Base-by-base conservation (phyloP, 345 rosid species). In the Citrus sinensis region DNA sequence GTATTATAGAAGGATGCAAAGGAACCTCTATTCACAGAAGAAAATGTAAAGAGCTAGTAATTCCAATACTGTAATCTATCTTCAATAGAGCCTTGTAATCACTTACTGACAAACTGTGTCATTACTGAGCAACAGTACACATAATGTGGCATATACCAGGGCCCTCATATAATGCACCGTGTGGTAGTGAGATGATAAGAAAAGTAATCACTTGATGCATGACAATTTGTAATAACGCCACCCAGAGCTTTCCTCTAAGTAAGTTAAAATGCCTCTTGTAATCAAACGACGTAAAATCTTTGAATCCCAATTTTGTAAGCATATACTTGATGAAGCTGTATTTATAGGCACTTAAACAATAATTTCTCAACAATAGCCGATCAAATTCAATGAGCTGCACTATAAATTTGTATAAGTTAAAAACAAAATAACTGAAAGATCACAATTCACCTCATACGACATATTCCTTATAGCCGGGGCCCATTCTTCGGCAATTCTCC, bases 401-500 rank as follows among this genome's bases (percentile, higher is more conserved):
- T 46, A 46, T 5, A 3, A 46, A 46, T 11, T 46, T 46, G 51
- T 13, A 3, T 3, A 46, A 46, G 17, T 46, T 46, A 46, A 46
- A n/a, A 67, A 51, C 13, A 39, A 67, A 25, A 8, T 10, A 35
- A 27, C 40, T 39, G 13, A 29, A 67, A 39, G 11, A 14, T 22
- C 22, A 39, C 54, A 55, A 72, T 32, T 85, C 82, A 95, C 97
- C 91, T 80, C 80, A 76, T 75, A 89, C 9, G 93, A 89, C 91
- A 93, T 86, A 87, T 93, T 93, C 85, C 97, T 87, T 16, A 73
- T 70, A 77, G 93, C 83, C 0, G 97, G 97, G 65, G 98, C 99
- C 98, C 98, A 95, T 83, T 95, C 97, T 71, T 92, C 88, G 25
- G 85, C 87, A 82, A 93, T 90, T 81, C 86, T 92, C 83, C 73